phyloP scores from a whole-genome alignment of 208 protist genomes.

The Entamoeba invadens region DNA sequence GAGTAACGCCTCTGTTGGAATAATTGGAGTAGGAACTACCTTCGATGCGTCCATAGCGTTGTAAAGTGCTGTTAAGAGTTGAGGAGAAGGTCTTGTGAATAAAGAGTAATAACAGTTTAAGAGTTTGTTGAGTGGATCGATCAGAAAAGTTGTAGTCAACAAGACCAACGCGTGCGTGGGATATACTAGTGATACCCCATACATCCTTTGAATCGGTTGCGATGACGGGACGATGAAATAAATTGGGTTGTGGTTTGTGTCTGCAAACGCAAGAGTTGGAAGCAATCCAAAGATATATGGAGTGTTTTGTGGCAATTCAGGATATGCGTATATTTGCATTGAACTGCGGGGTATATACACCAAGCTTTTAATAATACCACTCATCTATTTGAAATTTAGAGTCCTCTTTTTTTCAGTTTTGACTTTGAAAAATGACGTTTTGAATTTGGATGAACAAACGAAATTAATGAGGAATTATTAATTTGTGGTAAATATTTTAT shows the following conservation, averaged over 20 bases:
- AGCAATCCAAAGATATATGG: background rate
- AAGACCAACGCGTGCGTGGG: background rate
- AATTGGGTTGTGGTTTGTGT: background rate
- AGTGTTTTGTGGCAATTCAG: background rate
- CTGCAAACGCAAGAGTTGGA: background rate
- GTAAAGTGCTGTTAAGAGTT: background rate
- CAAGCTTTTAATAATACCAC: background rate
- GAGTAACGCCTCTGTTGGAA: background rate
- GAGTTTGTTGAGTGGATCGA: background rate
- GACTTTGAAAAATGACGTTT: too few relatives aligned
- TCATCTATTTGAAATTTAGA: too few relatives aligned
- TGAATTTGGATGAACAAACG: too few relatives aligned
- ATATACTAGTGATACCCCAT: background rate
- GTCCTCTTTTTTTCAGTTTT: too few relatives aligned
- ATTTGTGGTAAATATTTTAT: too few relatives aligned
- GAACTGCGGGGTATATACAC: background rate
- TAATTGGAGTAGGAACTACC: background rate
- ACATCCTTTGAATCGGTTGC: background rate
- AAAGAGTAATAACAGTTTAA: background rate
- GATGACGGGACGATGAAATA: background rate
- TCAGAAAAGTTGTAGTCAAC: background rate
- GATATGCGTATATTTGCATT: background rate
- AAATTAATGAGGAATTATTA: too few relatives aligned
- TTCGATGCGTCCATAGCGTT: background rate
- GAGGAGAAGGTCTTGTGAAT: background rate